phyloP scores from a whole-genome alignment of 805 yeast species.

The Candida nemodendra region DNA sequence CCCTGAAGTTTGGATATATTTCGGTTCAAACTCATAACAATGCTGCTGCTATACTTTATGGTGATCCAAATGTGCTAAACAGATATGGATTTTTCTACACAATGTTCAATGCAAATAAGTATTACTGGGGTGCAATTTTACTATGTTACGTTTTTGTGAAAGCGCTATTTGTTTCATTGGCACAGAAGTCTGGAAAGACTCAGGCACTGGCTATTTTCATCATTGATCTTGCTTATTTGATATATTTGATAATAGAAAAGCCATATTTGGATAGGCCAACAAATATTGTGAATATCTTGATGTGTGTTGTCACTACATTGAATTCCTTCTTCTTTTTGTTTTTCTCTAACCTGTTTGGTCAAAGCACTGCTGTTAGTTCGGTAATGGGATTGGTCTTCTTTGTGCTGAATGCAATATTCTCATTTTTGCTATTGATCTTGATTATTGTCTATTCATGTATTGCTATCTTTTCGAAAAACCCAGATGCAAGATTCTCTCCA shows the following conservation, averaged over 20 bases:
- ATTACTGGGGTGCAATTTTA: conserved; percentile 78
- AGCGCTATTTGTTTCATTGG: conserved; percentile 70
- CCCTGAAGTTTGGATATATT: conserved; percentile 56
- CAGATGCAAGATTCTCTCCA: conserved; percentile 84
- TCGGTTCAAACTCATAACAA: conserved; percentile 65
- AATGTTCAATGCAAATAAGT: conserved; percentile 76
- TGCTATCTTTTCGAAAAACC: conserved; percentile 73
- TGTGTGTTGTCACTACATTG: conserved; percentile 67
- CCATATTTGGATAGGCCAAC: conserved; percentile 86
- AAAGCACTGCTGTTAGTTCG: conserved; percentile 73
- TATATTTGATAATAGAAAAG: conserved; percentile 55
- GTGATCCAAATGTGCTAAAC: conserved; percentile 67
- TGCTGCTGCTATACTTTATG: conserved; percentile 85
- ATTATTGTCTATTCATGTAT: conserved; percentile 65
- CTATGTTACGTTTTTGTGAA: conserved; percentile 62
- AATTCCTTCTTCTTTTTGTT: conserved; percentile 85
- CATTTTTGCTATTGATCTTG: conserved; percentile 67
- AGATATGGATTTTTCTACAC: conserved; percentile 88
- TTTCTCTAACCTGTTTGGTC: conserved; percentile 81
- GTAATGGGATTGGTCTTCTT: conserved; percentile 93
- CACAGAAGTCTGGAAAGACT: conserved; percentile 78
- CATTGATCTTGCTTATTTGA: conserved; percentile 68
- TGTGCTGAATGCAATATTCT: conserved; percentile 84
- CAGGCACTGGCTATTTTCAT: conserved; percentile 77
- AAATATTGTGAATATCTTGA: conserved; percentile 69